phyloP scores from a whole-genome alignment of 345 rosid species.

The Gynandropsis gynandra region DNA sequence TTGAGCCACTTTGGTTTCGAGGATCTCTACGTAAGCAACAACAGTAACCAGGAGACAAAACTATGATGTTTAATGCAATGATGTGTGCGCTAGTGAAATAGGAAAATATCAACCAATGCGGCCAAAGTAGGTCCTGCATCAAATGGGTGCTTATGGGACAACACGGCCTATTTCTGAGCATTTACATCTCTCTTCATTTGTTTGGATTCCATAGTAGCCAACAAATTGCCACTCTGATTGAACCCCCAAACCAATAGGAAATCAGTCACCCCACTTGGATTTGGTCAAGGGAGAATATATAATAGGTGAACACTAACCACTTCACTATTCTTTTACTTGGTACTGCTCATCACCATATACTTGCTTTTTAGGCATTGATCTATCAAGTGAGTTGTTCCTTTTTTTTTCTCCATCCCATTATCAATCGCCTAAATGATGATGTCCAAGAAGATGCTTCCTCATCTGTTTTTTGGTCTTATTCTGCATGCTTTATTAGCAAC shows the following conservation, averaged over 20 bases:
- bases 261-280: constrained; percentile 12
- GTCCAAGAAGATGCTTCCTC: constrained; percentile 1
- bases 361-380: constrained; percentile 3
- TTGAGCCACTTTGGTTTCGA: constrained; percentile 8
- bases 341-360: constrained; percentile 15
- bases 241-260: constrained; percentile 32
- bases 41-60: constrained; percentile 22
- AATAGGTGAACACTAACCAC: constrained; percentile 4
- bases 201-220: constrained; percentile 26
- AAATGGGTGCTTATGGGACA: no score
- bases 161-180: constrained; percentile 19
- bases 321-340: not conserved
- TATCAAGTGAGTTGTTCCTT: constrained; percentile 9
- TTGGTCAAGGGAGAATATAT: constrained; percentile 20
- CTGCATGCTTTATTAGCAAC: constrained; percentile 15
- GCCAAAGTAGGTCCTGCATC: no score
- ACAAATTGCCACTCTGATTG: constrained; percentile 16
- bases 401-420: constrained; percentile 11
- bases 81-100: constrained; percentile 22
- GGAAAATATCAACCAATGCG: constrained; percentile 12
- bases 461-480: constrained; percentile 19
- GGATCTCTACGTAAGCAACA: constrained; percentile 14
- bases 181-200: constrained; percentile 21
- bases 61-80: no score
- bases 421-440: constrained; percentile 3